Evolutionary conservation across 331 rosid species (phyloP).

Genomic region (Arachis monticola): DNA sequence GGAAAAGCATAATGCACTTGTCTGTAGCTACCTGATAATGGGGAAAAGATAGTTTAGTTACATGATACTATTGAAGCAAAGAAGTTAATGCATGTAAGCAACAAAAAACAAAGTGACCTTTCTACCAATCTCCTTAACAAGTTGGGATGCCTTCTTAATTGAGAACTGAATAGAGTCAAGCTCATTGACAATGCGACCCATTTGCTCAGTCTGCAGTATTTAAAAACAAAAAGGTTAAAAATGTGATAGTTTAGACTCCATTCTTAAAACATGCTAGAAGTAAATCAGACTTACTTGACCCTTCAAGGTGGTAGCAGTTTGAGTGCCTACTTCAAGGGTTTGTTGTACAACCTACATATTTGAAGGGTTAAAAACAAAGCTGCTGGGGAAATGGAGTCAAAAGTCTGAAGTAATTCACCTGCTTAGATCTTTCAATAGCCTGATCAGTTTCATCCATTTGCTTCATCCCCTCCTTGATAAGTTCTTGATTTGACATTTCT

Average conservation of each 20-base stretch:
- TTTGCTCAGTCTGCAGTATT: conserved; percentile 86
- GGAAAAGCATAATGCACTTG: conserved; percentile 97
- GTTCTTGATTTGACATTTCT: conserved; percentile 99
- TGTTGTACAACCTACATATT: conserved; percentile 79
- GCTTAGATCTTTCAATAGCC: conserved; percentile 86
- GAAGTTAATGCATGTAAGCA: conserved; percentile 1
- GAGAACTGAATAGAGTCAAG: conserved; percentile 98
- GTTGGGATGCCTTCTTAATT: conserved; percentile 97
- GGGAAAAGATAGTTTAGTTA: conserved; percentile 28
- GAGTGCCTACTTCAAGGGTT: conserved; percentile 96
- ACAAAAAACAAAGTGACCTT: conserved; percentile 63
- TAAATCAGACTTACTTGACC: conserved; percentile 79
- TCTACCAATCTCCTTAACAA: conserved; percentile 98
- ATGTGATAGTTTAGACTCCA: conserved; percentile 20
- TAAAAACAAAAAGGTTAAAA: conserved; percentile 35
- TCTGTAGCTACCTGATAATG: conserved; percentile 93
- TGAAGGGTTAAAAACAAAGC: conserved; percentile 38
- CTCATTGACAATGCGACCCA: conserved; percentile 97
- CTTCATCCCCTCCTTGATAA: conserved; percentile 77
- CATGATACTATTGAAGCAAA: conserved; percentile 23
- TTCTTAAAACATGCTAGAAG: conserved; percentile 18
- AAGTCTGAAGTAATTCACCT: conserved; percentile 54
- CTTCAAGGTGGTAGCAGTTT: conserved; percentile 88
- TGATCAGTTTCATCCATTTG: conserved; percentile 98
- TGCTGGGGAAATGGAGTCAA: conserved; percentile 25